These are phyloP conservation scores for Paraglomus brasilianum DNA, from an alignment of 192 early-diverging fungal genomes.

Conservation along the genomic window DNA sequence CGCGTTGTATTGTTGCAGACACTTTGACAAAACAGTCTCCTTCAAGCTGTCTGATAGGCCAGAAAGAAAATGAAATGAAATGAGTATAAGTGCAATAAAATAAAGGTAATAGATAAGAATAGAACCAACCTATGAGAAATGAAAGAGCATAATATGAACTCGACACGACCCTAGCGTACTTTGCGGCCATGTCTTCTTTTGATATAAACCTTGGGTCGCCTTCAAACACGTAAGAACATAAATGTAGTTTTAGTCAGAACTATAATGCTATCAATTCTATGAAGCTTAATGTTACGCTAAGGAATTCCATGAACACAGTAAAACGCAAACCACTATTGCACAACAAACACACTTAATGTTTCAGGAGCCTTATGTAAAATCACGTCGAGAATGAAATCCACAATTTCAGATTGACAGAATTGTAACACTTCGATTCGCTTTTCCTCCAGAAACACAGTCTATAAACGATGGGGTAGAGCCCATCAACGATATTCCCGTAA, in stretches of 20 bases:
- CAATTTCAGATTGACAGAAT: conserved; percentile 75
- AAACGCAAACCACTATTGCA: no score
- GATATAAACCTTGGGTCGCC: conserved; percentile 72
- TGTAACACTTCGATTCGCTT: conserved; percentile 74
- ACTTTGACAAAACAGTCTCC: conserved; percentile 32
- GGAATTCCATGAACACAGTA: no score
- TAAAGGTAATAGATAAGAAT: conserved; percentile 18
- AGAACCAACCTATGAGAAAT: conserved; percentile 47
- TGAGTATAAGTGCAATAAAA: conserved; percentile 26
- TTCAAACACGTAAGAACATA: conserved; percentile 25
- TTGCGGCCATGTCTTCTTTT: conserved; percentile 71
- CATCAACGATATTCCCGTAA: no score
- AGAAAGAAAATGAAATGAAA: conserved; percentile 9
- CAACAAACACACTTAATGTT: conserved; percentile 64
- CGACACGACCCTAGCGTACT: conserved; percentile 67
- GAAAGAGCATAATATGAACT: conserved; percentile 58
- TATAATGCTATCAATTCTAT: background rate
- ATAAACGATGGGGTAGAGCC: conserved; percentile 27
- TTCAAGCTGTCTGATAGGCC: background rate
- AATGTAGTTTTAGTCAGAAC: background rate
- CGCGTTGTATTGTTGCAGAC: conserved; percentile 40
- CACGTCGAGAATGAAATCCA: conserved; percentile 66
- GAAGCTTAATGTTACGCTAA: conserved; percentile 45
- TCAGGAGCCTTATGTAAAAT: conserved; percentile 77
- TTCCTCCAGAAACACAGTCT: conserved; percentile 77